phyloP scores from a whole-genome alignment of 441 rosid genomes.

The Cnidoscolus chayamansa region DNA sequence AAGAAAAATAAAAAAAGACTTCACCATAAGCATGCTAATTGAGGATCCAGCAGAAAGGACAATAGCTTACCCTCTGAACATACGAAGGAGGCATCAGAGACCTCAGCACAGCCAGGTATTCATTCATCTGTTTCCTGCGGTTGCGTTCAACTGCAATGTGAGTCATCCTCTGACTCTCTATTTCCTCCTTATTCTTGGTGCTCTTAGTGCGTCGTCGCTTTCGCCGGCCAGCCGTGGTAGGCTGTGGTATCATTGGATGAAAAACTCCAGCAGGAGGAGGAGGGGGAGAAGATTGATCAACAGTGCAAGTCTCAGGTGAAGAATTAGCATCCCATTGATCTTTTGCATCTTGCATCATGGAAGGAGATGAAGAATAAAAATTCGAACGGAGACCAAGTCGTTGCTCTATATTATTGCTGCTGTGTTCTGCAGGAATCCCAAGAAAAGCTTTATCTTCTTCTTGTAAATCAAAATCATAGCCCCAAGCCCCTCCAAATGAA shows the following conservation, averaged over 20 bases:
- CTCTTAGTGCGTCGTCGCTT: slow-evolving; percentile 59
- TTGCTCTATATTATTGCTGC: slow-evolving; percentile 23
- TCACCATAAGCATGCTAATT: not conserved
- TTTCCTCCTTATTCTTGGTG: slow-evolving; percentile 69
- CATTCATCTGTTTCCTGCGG: slow-evolving; percentile 83
- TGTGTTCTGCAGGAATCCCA: slow-evolving; percentile 31
- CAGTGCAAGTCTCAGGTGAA: slow-evolving; percentile 26
- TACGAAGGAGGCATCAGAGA: slow-evolving; percentile 81
- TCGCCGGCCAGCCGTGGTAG: slow-evolving; percentile 27
- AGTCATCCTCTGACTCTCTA: slow-evolving; percentile 80
- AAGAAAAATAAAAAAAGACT: too few relatives aligned
- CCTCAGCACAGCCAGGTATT: slow-evolving; percentile 63
- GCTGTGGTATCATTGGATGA: slow-evolving; percentile 18
- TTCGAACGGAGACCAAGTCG: slow-evolving; percentile 25
- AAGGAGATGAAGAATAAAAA: slow-evolving; percentile 30
- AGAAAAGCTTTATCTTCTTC: slow-evolving; percentile 25
- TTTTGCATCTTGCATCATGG: slow-evolving; percentile 36
- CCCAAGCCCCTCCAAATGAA: slow-evolving; percentile 38
- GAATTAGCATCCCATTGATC: slow-evolving; percentile 36
- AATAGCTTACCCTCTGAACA: slow-evolving; percentile 61
- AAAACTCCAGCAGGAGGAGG: slow-evolving; percentile 10
- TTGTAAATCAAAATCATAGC: slow-evolving; percentile 23
- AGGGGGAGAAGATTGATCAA: slow-evolving; percentile 23
- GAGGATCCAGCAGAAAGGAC: not conserved
- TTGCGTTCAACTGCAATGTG: slow-evolving; percentile 94